Evolutionary conservation across 2,329 filamentous ascomycete genomes (phyloP).

Genomic region (Cordyceps javanica): DNA sequence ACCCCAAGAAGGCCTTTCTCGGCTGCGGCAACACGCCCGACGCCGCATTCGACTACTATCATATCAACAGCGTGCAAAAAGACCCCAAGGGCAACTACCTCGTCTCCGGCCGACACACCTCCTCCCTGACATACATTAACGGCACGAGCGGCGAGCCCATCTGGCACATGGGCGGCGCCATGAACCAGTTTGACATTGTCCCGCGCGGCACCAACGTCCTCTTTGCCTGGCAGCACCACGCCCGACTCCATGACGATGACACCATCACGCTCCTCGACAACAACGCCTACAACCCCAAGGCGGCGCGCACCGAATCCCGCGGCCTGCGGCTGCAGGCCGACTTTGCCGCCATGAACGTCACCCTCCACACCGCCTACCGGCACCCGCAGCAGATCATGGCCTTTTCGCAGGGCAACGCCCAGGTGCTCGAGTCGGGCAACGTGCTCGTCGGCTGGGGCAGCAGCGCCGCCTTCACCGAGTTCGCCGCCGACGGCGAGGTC

Average conservation of each 20-base stretch:
- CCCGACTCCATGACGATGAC: constrained; percentile 34
- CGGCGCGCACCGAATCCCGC: constrained; percentile 24
- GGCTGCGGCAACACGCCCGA: constrained; percentile 19
- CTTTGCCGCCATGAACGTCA: constrained; percentile 35
- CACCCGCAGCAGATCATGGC: constrained; percentile 42
- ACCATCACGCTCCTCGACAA: constrained; percentile 49
- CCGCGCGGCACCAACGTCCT: constrained; percentile 24
- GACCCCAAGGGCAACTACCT: constrained; percentile 42
- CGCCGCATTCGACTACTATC: constrained; percentile 45
- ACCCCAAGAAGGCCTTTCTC: constrained; percentile 9
- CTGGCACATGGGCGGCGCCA: constrained; percentile 44
- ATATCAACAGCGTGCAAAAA: constrained; percentile 50
- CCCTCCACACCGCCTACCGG: constrained; percentile 38
- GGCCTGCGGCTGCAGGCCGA: constrained; percentile 41
- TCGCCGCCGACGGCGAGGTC: constrained; percentile 36
- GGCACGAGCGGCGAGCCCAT: constrained; percentile 39
- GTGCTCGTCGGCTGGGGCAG: constrained; percentile 51
- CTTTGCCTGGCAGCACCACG: constrained; percentile 46
- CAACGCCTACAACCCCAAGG: constrained; percentile 30
- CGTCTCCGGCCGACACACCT: constrained; percentile 42
- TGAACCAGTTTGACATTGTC: constrained; percentile 29
- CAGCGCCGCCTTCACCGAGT: constrained; percentile 38
- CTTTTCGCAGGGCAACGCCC: constrained; percentile 42
- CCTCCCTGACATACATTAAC: constrained; percentile 39
- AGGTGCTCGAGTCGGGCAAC: constrained; percentile 42